Evolutionary conservation across 352 stramenopile species (phyloP).

Genomic region (Phytophthora aleatoria): DNA sequence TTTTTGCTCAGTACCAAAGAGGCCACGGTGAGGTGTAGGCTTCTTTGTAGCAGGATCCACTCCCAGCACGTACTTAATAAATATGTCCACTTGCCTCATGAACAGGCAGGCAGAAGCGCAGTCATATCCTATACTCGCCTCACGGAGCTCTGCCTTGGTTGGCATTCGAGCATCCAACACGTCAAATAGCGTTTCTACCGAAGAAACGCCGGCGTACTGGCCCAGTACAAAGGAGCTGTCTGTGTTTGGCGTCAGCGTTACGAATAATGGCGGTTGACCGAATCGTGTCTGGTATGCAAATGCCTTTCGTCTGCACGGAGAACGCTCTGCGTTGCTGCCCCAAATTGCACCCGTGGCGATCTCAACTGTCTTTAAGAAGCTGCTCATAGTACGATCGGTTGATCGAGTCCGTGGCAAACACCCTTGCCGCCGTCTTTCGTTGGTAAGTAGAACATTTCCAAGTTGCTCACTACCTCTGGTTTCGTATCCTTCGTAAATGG

Average conservation of each 20-base stretch:
- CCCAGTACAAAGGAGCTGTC: slow-evolving; percentile 11
- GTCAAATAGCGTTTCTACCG: slow-evolving; percentile 7
- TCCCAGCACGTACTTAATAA: slow-evolving; percentile 2
- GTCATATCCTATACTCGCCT: slow-evolving; percentile 11
- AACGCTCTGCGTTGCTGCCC: slow-evolving; percentile 8
- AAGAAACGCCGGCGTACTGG: slow-evolving; percentile 8
- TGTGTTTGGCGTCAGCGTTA: slow-evolving; percentile 12
- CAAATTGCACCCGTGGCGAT: not conserved
- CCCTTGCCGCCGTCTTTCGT: too few species aligned
- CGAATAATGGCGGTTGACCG: slow-evolving; percentile 9
- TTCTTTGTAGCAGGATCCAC: not conserved
- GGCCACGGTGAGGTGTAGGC: too few species aligned
- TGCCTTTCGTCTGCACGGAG: slow-evolving; percentile 1
- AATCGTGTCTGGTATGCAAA: slow-evolving; percentile 13
- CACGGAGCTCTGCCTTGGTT: not conserved
- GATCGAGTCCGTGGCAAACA: too few species aligned
- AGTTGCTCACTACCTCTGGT: too few species aligned
- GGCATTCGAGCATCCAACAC: not conserved
- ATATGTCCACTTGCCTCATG: slow-evolving; percentile 4
- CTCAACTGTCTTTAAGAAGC: too few species aligned
- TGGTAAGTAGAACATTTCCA: too few species aligned
- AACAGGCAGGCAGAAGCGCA: slow-evolving; percentile 5
- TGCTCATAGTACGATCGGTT: too few species aligned
- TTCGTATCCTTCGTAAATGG: too few species aligned
- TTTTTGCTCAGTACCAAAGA: too few species aligned